Base-by-base conservation (phyloP, 805 yeast genomes). In the Grigorovia yakushimaensis region DNA sequence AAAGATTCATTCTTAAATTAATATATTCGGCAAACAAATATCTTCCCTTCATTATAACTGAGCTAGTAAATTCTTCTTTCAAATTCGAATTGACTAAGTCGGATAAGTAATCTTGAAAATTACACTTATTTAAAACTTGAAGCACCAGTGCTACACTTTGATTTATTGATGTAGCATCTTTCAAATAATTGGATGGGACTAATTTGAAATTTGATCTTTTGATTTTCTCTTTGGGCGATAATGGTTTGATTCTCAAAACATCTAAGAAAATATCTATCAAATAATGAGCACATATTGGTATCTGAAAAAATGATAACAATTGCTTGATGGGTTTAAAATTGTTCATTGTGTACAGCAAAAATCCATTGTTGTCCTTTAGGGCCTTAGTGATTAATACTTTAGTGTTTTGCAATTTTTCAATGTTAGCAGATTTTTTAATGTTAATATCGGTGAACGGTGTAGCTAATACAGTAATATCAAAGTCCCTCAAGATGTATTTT, bases 321-420 rank as follows among this genome's bases (percentile, higher is more conserved):
- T 78, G 77, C 39, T 67, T 69, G 20, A 89, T 59, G 9, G 82
- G 73, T 47, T 69, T 67, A 51, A 78, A 81, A 49, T 78, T 66
- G 52, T 81, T 70, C 47, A 75, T 71, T 1, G 84, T 73, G 54
- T 82, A 76, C 15, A 82, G 76, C 50, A 82, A 73, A 10, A 88
- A 57, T 0, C 98, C 99, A 11, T 84, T 72, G 79, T 91, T 82
- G 33, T 79, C 73, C 51, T 86, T 84, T 43, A 91, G 64, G 21
- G 86, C 66, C 4, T 75, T 61, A 0, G 84, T 67, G 2, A 91
- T 61, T 8, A 87, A 69, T 40, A 76, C 72, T 0, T 88, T 77
- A 13, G 79, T 69, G 49, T 73, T 75, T 48, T 82, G 83, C 24
- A 88, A 66, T 52, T 73, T 77, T 37, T 78, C 82, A 24, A 70